Evolutionary conservation across 1,139 yeast genomes (phyloP), one percentile per base, ranked within the genome.

Genomic region (Suhomyces wounanorum): DNA sequence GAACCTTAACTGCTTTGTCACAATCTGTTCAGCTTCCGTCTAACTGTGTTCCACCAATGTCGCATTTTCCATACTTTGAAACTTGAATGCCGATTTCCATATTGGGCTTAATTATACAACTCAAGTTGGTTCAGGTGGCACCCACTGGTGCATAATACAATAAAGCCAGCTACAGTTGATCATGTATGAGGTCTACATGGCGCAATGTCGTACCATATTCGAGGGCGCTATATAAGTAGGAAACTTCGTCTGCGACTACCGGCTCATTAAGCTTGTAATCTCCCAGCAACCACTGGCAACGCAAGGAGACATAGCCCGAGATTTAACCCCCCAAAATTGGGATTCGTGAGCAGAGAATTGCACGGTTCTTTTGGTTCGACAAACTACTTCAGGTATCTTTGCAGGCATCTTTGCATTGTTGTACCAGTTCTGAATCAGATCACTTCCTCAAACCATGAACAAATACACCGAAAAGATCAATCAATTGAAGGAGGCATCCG

Each of bases 401-500:
- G 3, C 23, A 21, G 3, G 6, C 23, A 21, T 21, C 23, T 14
- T 26, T 25, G 42, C 33, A 23, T 37, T 18, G 17, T 40, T 21
- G 18, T 17, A 37, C 14, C 26, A 17, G 23, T 10, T 37, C 40
- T 26, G 17, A 23, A 3, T 26, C 30, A 26, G 13, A 3, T 14
- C 25, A 16, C 31, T 8, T n/a, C 14, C 14, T 3, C 7, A 10
- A 30, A n/a, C 14, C 28, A 57, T 55, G 60, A 54, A 52, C 55
- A 52, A 51, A 50, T 52, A 52, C 51, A 54, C 54, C 44, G 59
- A 53, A 35, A 59, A 59, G 51, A 46, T 58, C 46, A 48, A 39
- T 33, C 52, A 52, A 40, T 48, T 59, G 33, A 59, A 56, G 50
- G 51, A 41, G 39, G 48, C 47, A 23, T 53, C 50, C n/a, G 63